Percentiles rank a stretch among this genome's conserved stretches.
Evolutionary conservation across 73 alveolate species (phyloP).

Genomic region (Paramecium caudatum): DNA sequence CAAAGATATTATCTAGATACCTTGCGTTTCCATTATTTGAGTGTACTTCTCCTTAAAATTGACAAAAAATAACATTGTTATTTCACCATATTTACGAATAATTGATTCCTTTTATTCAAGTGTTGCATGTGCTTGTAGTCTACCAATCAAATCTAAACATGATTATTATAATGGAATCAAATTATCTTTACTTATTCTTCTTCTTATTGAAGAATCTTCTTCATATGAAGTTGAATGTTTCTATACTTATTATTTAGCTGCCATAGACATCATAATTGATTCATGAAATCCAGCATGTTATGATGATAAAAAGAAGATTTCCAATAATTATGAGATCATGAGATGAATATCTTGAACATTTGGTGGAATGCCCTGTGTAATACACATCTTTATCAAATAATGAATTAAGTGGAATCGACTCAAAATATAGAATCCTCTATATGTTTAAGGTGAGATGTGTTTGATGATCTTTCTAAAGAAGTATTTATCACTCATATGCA

Average conservation of each 20-base stretch:
- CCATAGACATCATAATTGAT: conserved; percentile 59
- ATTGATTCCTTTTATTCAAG: conserved; percentile 9
- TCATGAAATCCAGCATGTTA: conserved; percentile 71
- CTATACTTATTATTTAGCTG: conserved; percentile 20
- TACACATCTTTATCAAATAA: conserved; percentile 55
- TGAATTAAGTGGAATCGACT: conserved; percentile 55
- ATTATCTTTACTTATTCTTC: conserved; percentile 33
- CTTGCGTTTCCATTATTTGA: background rate
- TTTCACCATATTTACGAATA: conserved; percentile 35
- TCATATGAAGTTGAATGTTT: background rate
- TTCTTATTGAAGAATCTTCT: conserved; percentile 12
- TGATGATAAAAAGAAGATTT: conserved; percentile 38
- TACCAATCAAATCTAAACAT: conserved; percentile 1
- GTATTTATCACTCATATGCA: conserved; percentile 64
- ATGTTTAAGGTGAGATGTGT: conserved; percentile 51
- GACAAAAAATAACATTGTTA: background rate
- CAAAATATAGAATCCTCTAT: conserved; percentile 60
- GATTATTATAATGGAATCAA: conserved; percentile 52
- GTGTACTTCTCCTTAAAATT: background rate
- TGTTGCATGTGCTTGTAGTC: background rate
- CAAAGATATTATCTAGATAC: background rate
- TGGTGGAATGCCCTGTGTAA: background rate
- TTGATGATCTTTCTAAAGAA: conserved; percentile 66
- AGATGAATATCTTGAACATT: conserved; percentile 43
- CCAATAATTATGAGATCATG: conserved; percentile 15